Base-by-base conservation (phyloP, 1,284 basidiomycete genomes). In the Puccinia triticina region DNA sequence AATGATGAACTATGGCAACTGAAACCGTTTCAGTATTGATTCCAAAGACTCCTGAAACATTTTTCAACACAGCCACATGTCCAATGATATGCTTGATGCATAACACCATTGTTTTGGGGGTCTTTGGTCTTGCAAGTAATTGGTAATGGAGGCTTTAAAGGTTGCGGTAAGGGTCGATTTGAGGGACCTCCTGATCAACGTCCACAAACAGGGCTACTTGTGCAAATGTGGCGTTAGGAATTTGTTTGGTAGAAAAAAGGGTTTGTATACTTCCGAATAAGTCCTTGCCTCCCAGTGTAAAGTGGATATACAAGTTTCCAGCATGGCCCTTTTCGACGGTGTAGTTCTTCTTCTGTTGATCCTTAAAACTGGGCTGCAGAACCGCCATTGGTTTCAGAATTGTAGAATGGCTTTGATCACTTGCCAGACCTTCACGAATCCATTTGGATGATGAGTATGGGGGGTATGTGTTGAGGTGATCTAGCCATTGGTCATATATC, bases 1-100 rank as follows among this genome's bases (percentile, higher is more conserved):
- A 64, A 64, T 64, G 61, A 64, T 64, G 61, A 37, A 64, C 7
- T 32, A 64, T 34, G 61, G 61, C 61, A 7, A 64, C 61, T 7
- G 26, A 64, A 5, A 64, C 21, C 8, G 61, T 64, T 8, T 32
- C 26, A 11, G 11, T 32, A 11, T 64, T 23, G 12, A 64, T 32
- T 32, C 29, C 29, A 64, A 64, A 64, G 34, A 32, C 26, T 8
- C 61, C 61, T 32, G 61, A 32, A 32, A 29, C 26, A 37, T 64
- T 64, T 18, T 5, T 34, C 34, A 64, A 64, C 5, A 64, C 61
- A 18, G 61, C 61, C 29, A 64, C 29, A 64, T 64, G 61, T 64
- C 61, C 61, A 3, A 64, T 14, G 8, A 64, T 21, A 64, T 64
- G 11, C 5, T 32, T 37, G 26, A 12, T 32, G 29, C 5, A 32